Evolutionary conservation across 2,329 filamentous ascomycete species (phyloP), one percentile per base, ranked within the genome.

Genomic region (Colletotrichum cuscutae): DNA sequence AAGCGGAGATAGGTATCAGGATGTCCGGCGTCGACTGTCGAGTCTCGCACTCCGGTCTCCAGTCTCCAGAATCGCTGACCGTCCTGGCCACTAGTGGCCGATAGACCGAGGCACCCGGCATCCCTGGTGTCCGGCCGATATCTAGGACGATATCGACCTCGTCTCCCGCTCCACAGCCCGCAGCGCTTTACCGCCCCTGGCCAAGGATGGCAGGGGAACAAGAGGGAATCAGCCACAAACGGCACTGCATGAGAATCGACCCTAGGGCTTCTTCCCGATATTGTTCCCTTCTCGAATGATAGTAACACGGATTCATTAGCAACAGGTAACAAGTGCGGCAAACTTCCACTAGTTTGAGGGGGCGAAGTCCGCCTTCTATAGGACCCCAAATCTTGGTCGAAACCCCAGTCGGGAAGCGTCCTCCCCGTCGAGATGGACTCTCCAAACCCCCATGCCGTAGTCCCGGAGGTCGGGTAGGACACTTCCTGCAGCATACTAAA

Each of bases 401-500:
- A 49, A 37, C 35, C 59, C 65, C 26, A 65, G 65, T 65, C 35
- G 65, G 70, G 54, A 69, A 65, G 60, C 42, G 19, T 56, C 54
- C 19, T 52, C 54, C 60, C 22, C 46, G 13, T 28, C 19, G 22
- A 30, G 37, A 69, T 72, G 69, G 65, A 46, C 42, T 32, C 42
- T 49, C 19, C 42, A 49, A 22, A 49, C 42, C 19, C 35, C 4
- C 65, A 60, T 70, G 42, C 54, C 54, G 32, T 60, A 32, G 65
- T 57, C 42, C 70, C 53, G 59, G 59, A 26, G 24, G 24, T 35
- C 54, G 22, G 58, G 54, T 65, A 35, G 30, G 46, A 30, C 59
- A 60, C 54, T 64, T 64, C 37, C 49, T 32, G 65, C 59, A 49
- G 46, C 59, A 62, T 72, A 72, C 59, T 72, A 72, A 65, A 72